Evolutionary conservation across 805 yeast genomes (phyloP).

Genomic region (Nakazawaea holstii): DNA sequence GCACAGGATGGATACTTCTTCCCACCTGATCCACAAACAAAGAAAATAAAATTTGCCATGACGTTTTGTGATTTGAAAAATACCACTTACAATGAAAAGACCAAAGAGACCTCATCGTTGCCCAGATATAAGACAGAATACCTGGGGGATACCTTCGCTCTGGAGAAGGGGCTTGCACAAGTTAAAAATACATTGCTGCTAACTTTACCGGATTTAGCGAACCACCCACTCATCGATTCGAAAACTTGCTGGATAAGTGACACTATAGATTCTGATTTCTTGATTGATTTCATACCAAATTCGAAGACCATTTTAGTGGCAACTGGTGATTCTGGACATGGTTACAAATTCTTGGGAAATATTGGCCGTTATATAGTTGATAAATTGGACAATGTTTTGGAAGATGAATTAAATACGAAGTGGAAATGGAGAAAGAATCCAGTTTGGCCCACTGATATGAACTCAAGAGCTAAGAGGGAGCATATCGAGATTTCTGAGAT

Average conservation of each 20-base stretch:
- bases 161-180: constrained; percentile 17
- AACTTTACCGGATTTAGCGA: constrained; percentile 31
- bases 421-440: constrained; percentile 27
- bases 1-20: constrained; percentile 39
- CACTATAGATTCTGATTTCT: constrained; percentile 28
- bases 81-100: constrained; percentile 23
- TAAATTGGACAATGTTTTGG: constrained; percentile 21
- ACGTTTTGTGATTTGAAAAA: constrained; percentile 18
- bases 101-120: constrained; percentile 16
- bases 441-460: constrained; percentile 11
- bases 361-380: constrained; percentile 32
- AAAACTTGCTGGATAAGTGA: constrained; percentile 22
- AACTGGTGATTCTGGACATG: constrained; percentile 38
- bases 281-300: constrained; percentile 29
- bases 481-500: constrained; percentile 14
- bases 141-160: constrained; percentile 27
- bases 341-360: constrained; percentile 35
- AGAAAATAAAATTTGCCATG: constrained; percentile 31
- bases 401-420: constrained; percentile 14
- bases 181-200: constrained; percentile 21
- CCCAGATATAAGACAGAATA: constrained; percentile 28
- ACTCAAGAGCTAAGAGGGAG: constrained; percentile 12
- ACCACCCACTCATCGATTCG: constrained; percentile 16
- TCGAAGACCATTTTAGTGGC: constrained; percentile 26
- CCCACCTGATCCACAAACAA: constrained; percentile 37